Evolutionary conservation across 805 yeast species (phyloP).

Genomic region (Metschnikowia koreensis): DNA sequence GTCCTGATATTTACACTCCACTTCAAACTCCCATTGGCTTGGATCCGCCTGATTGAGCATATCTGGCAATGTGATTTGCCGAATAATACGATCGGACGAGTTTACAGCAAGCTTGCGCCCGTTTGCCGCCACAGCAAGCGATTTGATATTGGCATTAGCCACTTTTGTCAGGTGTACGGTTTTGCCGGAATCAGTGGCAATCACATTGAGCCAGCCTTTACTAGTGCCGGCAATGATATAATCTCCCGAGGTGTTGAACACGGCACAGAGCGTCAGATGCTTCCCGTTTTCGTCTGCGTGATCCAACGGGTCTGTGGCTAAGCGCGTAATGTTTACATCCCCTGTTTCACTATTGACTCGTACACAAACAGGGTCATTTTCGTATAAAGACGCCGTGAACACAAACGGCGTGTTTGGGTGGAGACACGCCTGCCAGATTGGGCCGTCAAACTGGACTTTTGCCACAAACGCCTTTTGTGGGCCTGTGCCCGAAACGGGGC

Average conservation of each 20-base stretch:
- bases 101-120: conserved; percentile 68
- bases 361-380: conserved; percentile 57
- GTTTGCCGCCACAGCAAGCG: conserved; percentile 55
- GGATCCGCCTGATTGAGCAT: conserved; percentile 33
- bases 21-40: conserved; percentile 49
- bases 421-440: conserved; percentile 68
- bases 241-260: conserved; percentile 52
- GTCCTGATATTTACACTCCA: conserved; percentile 84
- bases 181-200: conserved; percentile 27
- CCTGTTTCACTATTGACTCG: conserved; percentile 17
- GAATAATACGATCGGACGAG: conserved; percentile 71
- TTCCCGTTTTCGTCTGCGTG: conserved; percentile 11
- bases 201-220: conserved; percentile 70
- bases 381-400: conserved; percentile 65
- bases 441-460: conserved; percentile 57
- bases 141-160: conserved; percentile 71
- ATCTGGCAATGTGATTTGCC: conserved; percentile 57
- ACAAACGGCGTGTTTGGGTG: conserved; percentile 47
- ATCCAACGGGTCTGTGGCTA: conserved; percentile 21
- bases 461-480: conserved; percentile 32
- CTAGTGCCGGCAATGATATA: conserved; percentile 73
- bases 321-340: conserved; percentile 10
- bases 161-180: conserved; percentile 52
- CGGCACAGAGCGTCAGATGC: conserved; percentile 49
- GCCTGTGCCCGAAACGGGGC: neutral